Evolutionary conservation across 148 eudicot species (phyloP).

Genomic region (Heliosperma pusillum): DNA sequence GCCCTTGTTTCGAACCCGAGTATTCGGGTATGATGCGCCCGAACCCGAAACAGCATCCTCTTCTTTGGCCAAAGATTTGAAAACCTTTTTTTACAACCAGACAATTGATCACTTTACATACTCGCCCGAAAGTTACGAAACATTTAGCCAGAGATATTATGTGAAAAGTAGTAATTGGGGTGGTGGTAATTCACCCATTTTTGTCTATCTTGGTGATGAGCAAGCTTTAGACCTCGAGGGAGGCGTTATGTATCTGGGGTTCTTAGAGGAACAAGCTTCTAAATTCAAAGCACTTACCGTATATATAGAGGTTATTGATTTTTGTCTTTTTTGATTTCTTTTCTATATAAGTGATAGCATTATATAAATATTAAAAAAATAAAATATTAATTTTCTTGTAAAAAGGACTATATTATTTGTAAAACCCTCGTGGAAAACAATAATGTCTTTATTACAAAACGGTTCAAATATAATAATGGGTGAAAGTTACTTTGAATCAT

Average conservation of each 20-base stretch:
- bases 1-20: neutral
- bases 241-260: neutral
- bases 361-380: too few relatives aligned
- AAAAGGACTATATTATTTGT: too few relatives aligned
- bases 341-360: too few relatives aligned
- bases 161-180: conserved; percentile 11
- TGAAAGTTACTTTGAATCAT: too few relatives aligned
- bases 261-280: conserved; percentile 6
- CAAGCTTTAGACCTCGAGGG: conserved; percentile 1
- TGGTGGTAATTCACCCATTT: conserved; percentile 13
- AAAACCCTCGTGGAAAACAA: too few relatives aligned
- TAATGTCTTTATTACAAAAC: too few relatives aligned
- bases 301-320: neutral
- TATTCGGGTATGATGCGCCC: neutral
- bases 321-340: too few relatives aligned
- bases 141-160: conserved; percentile 4
- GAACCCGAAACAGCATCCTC: neutral
- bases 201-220: conserved; percentile 18
- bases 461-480: too few relatives aligned
- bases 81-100: conserved; percentile 16
- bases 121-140: conserved; percentile 1
- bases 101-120: conserved; percentile 17
- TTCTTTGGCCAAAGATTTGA: neutral
- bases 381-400: too few relatives aligned
- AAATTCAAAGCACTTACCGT: conserved; percentile 2